These are phyloP conservation scores for Fraxinus latifolia DNA, from an alignment of 305 asterid species.

Conservation along the genomic window DNA sequence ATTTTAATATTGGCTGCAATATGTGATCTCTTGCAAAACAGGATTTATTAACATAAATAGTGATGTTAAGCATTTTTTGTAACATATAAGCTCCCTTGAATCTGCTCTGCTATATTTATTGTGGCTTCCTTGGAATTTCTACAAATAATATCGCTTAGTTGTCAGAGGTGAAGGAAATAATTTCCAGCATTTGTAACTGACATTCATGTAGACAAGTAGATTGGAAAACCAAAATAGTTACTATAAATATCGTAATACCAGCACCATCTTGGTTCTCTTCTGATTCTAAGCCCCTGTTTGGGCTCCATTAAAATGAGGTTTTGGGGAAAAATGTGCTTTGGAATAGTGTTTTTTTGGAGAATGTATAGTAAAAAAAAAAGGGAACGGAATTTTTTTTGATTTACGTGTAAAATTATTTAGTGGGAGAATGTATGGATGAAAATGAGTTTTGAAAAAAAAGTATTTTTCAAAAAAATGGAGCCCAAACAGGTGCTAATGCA, in stretches of 20 bases:
- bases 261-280: background rate
- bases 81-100: background rate
- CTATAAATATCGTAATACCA: slow-evolving; percentile 1
- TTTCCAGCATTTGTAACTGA: background rate
- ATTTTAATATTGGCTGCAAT: slow-evolving; percentile 16
- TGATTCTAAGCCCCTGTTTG: background rate
- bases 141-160: background rate
- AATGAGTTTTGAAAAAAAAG: background rate
- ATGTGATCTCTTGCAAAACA: background rate
- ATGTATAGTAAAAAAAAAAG: background rate
- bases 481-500: background rate
- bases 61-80: background rate
- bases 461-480: background rate
- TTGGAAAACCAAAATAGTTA: background rate
- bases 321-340: background rate
- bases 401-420: background rate
- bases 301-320: background rate
- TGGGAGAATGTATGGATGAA: background rate
- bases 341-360: background rate
- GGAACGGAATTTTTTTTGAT: background rate
- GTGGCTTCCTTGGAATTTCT: slow-evolving; percentile 3
- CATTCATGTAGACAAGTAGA: background rate
- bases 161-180: background rate
- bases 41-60: slow-evolving; percentile 1
- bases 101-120: slow-evolving; percentile 5